Conservation (phyloP, 257 asterid species). For the Solanum chilense region DNA sequence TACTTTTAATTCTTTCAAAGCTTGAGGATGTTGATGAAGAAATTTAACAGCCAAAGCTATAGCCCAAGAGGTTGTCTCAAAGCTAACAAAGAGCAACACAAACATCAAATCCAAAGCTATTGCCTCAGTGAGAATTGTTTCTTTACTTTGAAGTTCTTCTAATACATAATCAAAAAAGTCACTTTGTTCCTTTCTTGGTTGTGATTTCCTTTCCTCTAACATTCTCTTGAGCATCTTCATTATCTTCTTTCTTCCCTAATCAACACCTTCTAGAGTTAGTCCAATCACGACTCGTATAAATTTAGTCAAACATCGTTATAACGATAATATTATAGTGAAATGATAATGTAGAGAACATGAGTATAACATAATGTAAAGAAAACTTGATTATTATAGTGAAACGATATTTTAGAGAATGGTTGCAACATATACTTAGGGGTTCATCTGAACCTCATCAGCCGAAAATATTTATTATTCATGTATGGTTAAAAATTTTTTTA, state of each 20-base stretch:
- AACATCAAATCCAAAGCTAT: conserved; percentile 92
- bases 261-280: not conserved
- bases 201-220: conserved; percentile 65
- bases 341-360: not conserved
- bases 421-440: not conserved
- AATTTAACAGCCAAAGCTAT: conserved; percentile 57
- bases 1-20: conserved; percentile 35
- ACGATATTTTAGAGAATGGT: not conserved
- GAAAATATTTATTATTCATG: too few species aligned
- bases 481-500: too few species aligned
- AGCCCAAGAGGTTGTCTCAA: conserved; percentile 77
- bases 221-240: conserved; percentile 59
- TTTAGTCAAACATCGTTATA: not conserved
- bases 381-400: not conserved
- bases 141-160: conserved; percentile 55
- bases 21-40: conserved; percentile 47
- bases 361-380: not conserved
- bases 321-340: too few species aligned
- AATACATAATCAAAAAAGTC: conserved; percentile 84
- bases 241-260: conserved; percentile 72
- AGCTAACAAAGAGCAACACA: conserved; percentile 86
- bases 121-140: conserved; percentile 56
- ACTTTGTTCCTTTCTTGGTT: conserved; percentile 38
- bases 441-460: too few species aligned
- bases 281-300: not conserved